Evolutionary conservation across 495 filamentous ascomycete genomes (phyloP), one percentile per base, ranked within the genome.

Genomic region (Trichoderma reesei): DNA sequence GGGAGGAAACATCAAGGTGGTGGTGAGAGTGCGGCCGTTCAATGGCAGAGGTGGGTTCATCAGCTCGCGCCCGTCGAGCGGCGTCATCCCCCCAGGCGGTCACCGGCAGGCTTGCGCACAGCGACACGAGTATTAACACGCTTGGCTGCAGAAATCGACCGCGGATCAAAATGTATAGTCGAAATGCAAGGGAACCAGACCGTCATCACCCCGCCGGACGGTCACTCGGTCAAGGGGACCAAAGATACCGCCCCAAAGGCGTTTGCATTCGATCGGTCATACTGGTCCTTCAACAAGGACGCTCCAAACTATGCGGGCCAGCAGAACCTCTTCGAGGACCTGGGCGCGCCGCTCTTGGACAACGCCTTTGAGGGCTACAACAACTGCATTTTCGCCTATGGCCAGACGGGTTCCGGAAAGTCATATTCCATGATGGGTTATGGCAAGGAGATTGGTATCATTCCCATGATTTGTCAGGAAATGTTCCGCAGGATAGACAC

Each of bases 371-470:
- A 92, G 70, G 95, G 95, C 36, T 99, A 97, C 78, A 99, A 99
- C 79, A 98, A 98, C 75, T 99, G 95, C 82, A 99, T 99, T 71
- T 99, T 99, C 77, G 95, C 95, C 4, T 99, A 99, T 72, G 95
- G 95, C 46, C 95, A 99, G 77, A 99, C 95, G 10, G 95, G 95
- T 66, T 97, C 93, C 18, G 95, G 95, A 71, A 99, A 99, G 75
- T 96, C 91, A 33, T 98, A 99, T 72, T 96, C 92, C 61, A 99
- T 99, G 95, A 98, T 98, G 95, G 94, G 94, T 26, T 98, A 98
- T 77, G 94, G 95, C 63, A 88, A 93, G 73, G 95, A 98, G 69
- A 85, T 89, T 60, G 95, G 95, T 77, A 92, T 99, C 59, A 98
- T 99, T 66, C 95, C 95, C n/a, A 88, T 84, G 67, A 98, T 99